Conservation (phyloP, 495 filamentous ascomycete species). For the Talaromyces adpressus region DNA sequence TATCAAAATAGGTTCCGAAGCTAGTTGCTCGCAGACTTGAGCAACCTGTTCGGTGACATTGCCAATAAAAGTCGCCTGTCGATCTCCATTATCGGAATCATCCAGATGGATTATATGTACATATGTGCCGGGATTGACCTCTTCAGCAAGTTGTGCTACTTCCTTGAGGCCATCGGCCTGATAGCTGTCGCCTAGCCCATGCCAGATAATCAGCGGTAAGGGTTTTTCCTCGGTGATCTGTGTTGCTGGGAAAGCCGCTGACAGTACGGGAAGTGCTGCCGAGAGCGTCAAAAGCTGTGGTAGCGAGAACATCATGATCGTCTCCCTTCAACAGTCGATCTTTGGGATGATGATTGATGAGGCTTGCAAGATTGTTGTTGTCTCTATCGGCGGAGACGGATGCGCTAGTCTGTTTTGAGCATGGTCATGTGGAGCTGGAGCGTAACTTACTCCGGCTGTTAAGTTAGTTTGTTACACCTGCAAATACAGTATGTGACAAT, state of each 20-base stretch:
- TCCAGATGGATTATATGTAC: slow-evolving; percentile 75
- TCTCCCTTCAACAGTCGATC: background rate
- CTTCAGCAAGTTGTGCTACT: slow-evolving; percentile 60
- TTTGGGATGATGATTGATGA: background rate
- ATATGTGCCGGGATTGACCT: slow-evolving; percentile 73
- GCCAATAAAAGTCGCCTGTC: slow-evolving; percentile 80
- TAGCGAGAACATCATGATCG: background rate
- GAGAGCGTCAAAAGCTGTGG: background rate
- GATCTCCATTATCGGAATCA: slow-evolving; percentile 58
- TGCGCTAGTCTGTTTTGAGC: background rate
- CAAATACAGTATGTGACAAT: background rate
- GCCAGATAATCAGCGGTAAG: slow-evolving; percentile 89
- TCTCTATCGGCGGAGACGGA: background rate
- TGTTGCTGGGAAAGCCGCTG: background rate
- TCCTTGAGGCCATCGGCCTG: slow-evolving; percentile 62
- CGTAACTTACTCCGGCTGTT: background rate
- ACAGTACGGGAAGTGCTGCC: background rate
- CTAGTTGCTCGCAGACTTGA: slow-evolving; percentile 73
- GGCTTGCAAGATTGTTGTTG: background rate
- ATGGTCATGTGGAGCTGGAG: background rate
- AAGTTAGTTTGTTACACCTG: background rate
- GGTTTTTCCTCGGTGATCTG: slow-evolving; percentile 31
- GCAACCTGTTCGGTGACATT: slow-evolving; percentile 77
- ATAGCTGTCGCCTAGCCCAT: slow-evolving; percentile 70
- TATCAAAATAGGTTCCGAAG: slow-evolving; percentile 68